Base-by-base conservation (phyloP, 495 filamentous ascomycete species). In the Neurospora sp. region DNA sequence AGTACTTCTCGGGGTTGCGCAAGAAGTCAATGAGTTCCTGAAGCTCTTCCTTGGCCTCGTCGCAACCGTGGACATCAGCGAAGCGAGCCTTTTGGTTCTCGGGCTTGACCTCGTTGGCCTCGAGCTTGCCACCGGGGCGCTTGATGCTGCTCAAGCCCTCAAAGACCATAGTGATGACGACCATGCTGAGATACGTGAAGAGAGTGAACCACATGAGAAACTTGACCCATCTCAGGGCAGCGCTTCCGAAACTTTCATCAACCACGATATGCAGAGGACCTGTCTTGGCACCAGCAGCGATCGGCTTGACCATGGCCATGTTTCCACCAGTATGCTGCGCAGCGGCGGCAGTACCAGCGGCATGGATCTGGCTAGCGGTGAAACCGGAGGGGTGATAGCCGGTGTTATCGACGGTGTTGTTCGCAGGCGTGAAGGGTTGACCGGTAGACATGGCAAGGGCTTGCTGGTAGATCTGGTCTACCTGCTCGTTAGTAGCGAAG, bases 31-130 rank as follows among this genome's bases (percentile, higher is more conserved):
- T 94, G 48, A 99, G 88, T 80, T 99, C 96, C 80, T 97, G 93
- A 14, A 99, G 87, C 78, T 99, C 96, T 78, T 99, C 96, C 85
- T 98, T 98, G 73, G 96, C 96, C 81, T 99, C 96, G 74, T 98
- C 96, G 73, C 95, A 98, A 37, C 96, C 96, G 78, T 99, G 96
- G 5, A 98, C 96, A 81, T 99, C 96, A 73, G 86, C 88, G 84
- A 99, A 99, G 23, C 94, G 91, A 54, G 92, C 92, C 70, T 87
- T 98, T 78, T 99, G 96, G 73, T 94, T 90, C 79, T 97, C 90
- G 7, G 96, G 89, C 77, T 94, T 93, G 72, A 94, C 94, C 81
- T 99, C 94, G 73, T 92, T 92, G 72, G 88, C 90, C 70, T 89
- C 85, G 1, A 88, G 77, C 73, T 81, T 84, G 54, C 89, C 90